Evolutionary conservation across 108 stramenopile species (phyloP).

Genomic region (Tribonema minus): DNA sequence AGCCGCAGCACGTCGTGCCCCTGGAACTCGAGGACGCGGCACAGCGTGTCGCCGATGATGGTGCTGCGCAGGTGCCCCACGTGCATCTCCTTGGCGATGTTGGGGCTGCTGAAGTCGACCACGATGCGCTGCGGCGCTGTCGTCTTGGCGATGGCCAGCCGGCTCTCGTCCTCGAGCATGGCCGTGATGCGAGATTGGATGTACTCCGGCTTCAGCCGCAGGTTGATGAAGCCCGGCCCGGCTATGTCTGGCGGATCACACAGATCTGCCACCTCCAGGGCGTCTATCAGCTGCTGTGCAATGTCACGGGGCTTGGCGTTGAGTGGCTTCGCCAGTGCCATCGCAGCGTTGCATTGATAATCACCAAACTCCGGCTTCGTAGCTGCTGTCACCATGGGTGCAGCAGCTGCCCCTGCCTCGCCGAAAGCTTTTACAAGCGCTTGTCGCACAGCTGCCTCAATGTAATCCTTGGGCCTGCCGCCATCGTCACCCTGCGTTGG

Average conservation of each 20-base stretch:
- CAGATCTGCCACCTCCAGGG: not conserved
- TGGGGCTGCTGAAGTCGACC: slow-evolving; percentile 97
- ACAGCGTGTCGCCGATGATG: slow-evolving; percentile 97
- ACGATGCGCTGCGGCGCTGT: slow-evolving; percentile 63
- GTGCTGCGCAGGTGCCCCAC: slow-evolving; percentile 98
- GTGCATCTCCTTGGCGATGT: slow-evolving; percentile 99
- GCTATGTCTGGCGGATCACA: slow-evolving; percentile 45
- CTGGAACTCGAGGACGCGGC: slow-evolving; percentile 86
- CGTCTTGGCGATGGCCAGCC: slow-evolving; percentile 25
- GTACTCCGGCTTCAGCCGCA: slow-evolving; percentile 12
- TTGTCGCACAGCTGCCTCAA: slow-evolving; percentile 29
- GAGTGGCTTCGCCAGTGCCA: slow-evolving; percentile 49
- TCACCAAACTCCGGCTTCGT: slow-evolving; percentile 51
- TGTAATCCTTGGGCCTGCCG: slow-evolving; percentile 6
- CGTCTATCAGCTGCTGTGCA: slow-evolving; percentile 37
- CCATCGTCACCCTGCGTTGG: too few relatives aligned
- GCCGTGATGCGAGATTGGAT: not conserved
- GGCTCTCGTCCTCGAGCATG: slow-evolving; percentile 16
- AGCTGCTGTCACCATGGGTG: slow-evolving; percentile 44
- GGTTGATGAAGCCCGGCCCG: slow-evolving; percentile 51
- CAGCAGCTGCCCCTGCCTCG: slow-evolving; percentile 5
- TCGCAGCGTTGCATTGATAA: slow-evolving; percentile 56
- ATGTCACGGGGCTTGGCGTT: slow-evolving; percentile 43
- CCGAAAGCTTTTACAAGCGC: slow-evolving; percentile 34
- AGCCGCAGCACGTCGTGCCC: slow-evolving; percentile 81